These are phyloP conservation scores for Jaapia argillacea DNA, from an alignment of 768 basidiomycete genomes.

Conservation along the genomic window DNA sequence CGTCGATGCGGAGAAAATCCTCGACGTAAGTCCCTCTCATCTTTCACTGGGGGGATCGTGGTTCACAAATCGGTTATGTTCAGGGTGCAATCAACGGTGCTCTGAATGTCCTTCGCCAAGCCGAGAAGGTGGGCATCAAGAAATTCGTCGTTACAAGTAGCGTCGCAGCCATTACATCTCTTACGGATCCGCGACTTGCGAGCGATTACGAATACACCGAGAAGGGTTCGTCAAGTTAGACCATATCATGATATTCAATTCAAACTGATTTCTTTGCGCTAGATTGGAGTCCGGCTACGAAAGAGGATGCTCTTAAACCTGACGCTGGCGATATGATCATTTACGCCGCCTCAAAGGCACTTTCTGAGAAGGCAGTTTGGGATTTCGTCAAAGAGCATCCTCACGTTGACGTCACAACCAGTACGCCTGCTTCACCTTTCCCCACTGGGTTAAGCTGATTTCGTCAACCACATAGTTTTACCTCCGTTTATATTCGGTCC, in stretches of 20 bases:
- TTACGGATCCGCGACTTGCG: not conserved
- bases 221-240: not conserved
- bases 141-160: too few relatives aligned
- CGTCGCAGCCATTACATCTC: not conserved
- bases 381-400: conserved; percentile 25
- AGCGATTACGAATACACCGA: not conserved
- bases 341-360: conserved; percentile 10
- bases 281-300: not conserved
- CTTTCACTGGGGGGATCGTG: not conserved
- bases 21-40: not conserved
- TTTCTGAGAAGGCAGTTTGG: conserved; percentile 30
- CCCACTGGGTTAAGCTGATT: not conserved
- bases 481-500: conserved; percentile 8
- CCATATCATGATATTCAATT: not conserved
- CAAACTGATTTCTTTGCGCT: not conserved
- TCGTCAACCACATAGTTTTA: conserved; percentile 2
- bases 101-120: not conserved
- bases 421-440: conserved; percentile 16
- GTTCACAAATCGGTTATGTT: not conserved
- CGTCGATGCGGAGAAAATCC: not conserved
- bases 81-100: not conserved
- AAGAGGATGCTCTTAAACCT: not conserved
- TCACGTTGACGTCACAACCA: conserved; percentile 25
- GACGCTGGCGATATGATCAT: not conserved
- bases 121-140: not conserved